These are phyloP conservation scores for Metschnikowia proteae DNA, from an alignment of 805 yeast genomes.

Conservation along the genomic window DNA sequence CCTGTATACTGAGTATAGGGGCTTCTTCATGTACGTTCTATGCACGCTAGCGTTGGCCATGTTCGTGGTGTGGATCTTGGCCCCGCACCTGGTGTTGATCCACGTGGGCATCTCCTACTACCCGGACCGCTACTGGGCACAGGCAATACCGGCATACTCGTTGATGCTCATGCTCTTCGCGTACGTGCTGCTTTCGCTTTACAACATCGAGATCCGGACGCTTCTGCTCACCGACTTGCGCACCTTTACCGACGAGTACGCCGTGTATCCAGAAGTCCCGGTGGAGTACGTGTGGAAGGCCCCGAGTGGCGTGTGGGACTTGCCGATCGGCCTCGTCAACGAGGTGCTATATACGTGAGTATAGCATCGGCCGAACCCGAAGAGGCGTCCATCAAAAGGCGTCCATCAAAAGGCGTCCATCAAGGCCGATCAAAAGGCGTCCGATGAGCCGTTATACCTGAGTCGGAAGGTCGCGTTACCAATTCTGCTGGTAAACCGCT, in stretches of 20 bases:
- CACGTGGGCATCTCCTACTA: conserved; percentile 62
- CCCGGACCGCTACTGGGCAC: conserved; percentile 91
- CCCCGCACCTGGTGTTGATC: conserved; percentile 55
- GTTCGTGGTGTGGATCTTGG: conserved; percentile 70
- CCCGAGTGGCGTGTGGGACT: conserved; percentile 84
- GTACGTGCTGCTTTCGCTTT: conserved; percentile 66
- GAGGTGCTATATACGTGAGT: conserved; percentile 48
- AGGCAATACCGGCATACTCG: conserved; percentile 68
- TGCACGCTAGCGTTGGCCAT: conserved; percentile 49
- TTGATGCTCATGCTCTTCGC: conserved; percentile 68
- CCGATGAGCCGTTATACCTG: too few relatives aligned
- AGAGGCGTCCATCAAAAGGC: too few relatives aligned
- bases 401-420: too few relatives aligned
- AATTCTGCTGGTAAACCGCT: too few relatives aligned
- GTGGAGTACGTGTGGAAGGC: conserved; percentile 47
- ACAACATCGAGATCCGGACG: conserved; percentile 75
- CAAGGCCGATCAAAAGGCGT: too few relatives aligned
- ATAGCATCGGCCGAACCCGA: too few relatives aligned
- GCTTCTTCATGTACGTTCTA: conserved; percentile 77
- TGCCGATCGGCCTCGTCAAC: conserved; percentile 70
- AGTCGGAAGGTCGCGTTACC: too few relatives aligned
- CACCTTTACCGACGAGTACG: conserved; percentile 67
- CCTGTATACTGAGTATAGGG: conserved; percentile 74
- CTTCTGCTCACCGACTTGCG: conserved; percentile 53
- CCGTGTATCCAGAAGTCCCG: conserved; percentile 27